Evolutionary conservation across 208 protist genomes (phyloP).

Genomic region (Phytomonas francai): DNA sequence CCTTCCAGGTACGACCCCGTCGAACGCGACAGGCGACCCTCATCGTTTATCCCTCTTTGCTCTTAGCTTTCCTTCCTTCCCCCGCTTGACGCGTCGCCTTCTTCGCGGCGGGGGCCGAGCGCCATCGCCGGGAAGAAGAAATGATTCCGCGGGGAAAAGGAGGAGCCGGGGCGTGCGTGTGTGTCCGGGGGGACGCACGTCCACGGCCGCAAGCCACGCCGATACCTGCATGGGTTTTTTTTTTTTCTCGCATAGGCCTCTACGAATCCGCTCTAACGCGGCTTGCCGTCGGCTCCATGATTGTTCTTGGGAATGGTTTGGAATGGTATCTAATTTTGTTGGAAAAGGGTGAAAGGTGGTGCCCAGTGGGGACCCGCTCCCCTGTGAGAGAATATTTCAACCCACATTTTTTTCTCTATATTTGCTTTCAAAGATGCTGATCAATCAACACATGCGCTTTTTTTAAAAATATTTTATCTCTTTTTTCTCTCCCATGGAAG

Average conservation of each 20-base stretch:
- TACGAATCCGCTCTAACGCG: background rate
- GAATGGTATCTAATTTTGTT: background rate
- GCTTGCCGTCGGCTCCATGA: background rate
- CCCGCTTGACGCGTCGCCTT: background rate
- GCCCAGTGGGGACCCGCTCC: background rate
- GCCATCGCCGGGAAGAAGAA: no score
- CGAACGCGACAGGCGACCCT: no score
- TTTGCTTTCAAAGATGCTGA: background rate
- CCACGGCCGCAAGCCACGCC: no score
- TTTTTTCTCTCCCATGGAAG: background rate
- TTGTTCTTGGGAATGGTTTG: background rate
- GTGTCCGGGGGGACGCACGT: no score
- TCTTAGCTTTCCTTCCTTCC: background rate
- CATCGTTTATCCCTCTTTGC: background rate
- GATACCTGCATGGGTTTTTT: background rate
- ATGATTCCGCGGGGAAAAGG: no score
- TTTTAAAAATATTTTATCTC: background rate
- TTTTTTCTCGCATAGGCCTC: no score
- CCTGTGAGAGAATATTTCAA: constrained; percentile 2
- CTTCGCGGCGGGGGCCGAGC: no score
- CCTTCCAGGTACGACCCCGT: no score
- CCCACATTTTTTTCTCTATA: background rate
- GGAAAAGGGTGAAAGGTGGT: background rate
- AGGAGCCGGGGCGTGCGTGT: no score
- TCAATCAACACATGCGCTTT: background rate